A percentile compares a stretch with the other conserved stretches of the same genome.
These are phyloP conservation scores for Pezicula neosporulosa DNA, from an alignment of 2,329 filamentous ascomycete genomes.

Conservation along the genomic window DNA sequence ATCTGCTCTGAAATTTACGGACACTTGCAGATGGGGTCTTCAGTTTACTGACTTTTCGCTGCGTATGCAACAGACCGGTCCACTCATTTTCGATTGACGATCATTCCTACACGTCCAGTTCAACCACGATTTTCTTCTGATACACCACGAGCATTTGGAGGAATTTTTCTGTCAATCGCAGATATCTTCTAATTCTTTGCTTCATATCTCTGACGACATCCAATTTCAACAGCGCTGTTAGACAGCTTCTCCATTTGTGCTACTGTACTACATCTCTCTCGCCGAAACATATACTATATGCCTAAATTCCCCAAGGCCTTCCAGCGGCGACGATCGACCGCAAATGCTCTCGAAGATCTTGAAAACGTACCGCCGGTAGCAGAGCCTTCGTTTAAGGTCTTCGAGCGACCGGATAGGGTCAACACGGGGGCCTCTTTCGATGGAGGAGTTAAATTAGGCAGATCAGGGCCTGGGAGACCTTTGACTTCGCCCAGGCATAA, in stretches of 20 bases:
- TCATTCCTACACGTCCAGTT: neutral
- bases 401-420: constrained; percentile 23
- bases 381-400: constrained; percentile 29
- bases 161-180: neutral
- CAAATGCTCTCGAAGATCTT: constrained; percentile 24
- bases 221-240: neutral
- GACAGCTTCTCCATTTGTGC: neutral
- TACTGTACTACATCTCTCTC: neutral
- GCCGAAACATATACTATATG: constrained; percentile 25
- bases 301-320: constrained; percentile 31
- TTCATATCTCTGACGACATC: neutral
- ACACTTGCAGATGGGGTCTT: neutral
- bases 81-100: neutral
- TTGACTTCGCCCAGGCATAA: constrained; percentile 19
- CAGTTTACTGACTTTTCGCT: neutral
- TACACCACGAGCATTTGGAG: neutral
- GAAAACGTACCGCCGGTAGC: constrained; percentile 13
- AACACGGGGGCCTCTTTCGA: constrained; percentile 24
- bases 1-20: too few relatives aligned
- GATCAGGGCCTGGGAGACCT: constrained; percentile 12
- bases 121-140: neutral
- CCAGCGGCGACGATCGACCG: constrained; percentile 29
- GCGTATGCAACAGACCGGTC: neutral
- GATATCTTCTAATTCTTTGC: neutral
- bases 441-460: constrained; percentile 25